These are phyloP conservation scores for Neurospora pannonica DNA, from an alignment of 495 filamentous ascomycete genomes.

Conservation along the genomic window DNA sequence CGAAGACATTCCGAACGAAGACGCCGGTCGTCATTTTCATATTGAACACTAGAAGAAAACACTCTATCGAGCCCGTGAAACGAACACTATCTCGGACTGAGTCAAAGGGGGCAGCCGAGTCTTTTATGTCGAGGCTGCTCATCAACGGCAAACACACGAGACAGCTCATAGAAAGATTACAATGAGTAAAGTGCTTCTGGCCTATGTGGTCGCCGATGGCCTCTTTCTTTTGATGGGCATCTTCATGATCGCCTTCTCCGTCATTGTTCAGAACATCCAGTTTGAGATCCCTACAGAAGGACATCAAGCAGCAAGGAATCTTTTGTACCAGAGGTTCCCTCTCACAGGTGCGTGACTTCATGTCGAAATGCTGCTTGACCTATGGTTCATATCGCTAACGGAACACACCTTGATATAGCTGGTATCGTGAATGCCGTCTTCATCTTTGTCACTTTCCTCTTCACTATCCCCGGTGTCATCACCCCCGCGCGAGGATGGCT, in stretches of 20 bases:
- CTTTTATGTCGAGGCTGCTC: constrained; percentile 10
- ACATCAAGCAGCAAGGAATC: constrained; percentile 49
- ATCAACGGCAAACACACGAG: background rate
- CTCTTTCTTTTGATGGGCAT: constrained; percentile 56
- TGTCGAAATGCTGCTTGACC: background rate
- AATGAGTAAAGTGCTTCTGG: constrained; percentile 48
- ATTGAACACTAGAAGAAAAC: background rate
- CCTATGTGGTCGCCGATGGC: constrained; percentile 47
- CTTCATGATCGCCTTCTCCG: constrained; percentile 52
- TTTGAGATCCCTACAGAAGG: constrained; percentile 35
- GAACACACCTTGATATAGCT: constrained; percentile 25
- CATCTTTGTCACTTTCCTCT: constrained; percentile 44
- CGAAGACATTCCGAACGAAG: constrained; percentile 3
- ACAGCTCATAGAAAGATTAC: constrained; percentile 24
- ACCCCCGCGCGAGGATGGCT: constrained; percentile 48
- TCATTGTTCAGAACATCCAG: constrained; percentile 45
- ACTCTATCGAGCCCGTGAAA: constrained; percentile 1
- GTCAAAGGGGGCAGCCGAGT: constrained; percentile 7
- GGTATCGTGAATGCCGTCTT: constrained; percentile 58
- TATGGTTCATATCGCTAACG: constrained; percentile 17
- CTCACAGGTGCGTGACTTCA: constrained; percentile 39
- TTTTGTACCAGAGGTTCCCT: constrained; percentile 53
- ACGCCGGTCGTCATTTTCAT: constrained; percentile 16
- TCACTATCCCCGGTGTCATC: constrained; percentile 52
- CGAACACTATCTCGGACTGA: background rate